Evolutionary conservation across 2,329 filamentous ascomycete genomes (phyloP), one percentile per base, ranked within the genome.

Genomic region (Beauveria asiatica): DNA sequence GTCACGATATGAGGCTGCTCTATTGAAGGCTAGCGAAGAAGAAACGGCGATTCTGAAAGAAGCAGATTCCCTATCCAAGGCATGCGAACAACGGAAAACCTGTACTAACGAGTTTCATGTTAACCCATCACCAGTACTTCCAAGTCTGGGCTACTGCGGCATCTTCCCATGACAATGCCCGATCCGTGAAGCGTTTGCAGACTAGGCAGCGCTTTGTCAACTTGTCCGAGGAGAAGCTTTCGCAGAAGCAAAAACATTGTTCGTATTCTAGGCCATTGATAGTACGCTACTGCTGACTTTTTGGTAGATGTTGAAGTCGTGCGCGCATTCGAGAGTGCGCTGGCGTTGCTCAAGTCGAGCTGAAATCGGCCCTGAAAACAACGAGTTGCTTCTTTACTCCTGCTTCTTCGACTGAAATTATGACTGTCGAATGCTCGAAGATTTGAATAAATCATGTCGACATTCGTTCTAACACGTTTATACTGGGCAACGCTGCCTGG

Each of bases 231-330:
- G 77, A 83, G 44, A 82, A 79, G 27, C 78, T 96, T 60, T 83
- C 85, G 58, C 81, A 87, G 65, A 94, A 88, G 70, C 88, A 92
- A 68, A 80, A 86, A 62, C 92, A 96, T 67, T 90, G 92, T 96
- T 76, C 76, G 88, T 60, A 16, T 30, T 7, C 17, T 45, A 25
- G 13, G 3, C 27, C 5, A 27, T n/a, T 27, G 11, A 7, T 19
- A 5, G 33, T 25, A 21, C 30, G 27, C 33, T 17, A 10, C 30
- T 30, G 52, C 30, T 53, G 45, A 57, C n/a, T 41, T 25, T 51
- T 46, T 23, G 4, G 27, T 48, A 75, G 74, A 75, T 53, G 73
- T 75, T 39, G 80, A 85, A 66, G 84, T 87, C 59, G 81, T 87
- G 10, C 76, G 78, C 54, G 84, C 84, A 21, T 86, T 87, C 69